Evolutionary conservation across 1,139 yeast genomes (phyloP).

Genomic region (Pichia sp.): DNA sequence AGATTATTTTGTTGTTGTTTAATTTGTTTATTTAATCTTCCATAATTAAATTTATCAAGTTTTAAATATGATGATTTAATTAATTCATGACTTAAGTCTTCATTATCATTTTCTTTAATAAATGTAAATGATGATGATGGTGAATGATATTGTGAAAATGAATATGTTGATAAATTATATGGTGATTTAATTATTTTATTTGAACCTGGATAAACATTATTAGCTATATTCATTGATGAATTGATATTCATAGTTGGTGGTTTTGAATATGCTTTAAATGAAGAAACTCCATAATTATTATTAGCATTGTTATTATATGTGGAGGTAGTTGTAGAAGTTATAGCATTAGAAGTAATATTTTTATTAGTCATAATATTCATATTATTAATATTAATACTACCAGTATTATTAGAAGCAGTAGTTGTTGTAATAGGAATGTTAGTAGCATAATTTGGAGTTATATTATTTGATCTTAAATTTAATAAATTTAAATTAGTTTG

Average conservation of each 20-base stretch:
- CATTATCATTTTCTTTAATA: constrained; percentile 24
- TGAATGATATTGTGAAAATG: constrained; percentile 28
- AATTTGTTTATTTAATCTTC: constrained; percentile 18
- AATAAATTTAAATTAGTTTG: too few relatives aligned
- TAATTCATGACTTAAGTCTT: constrained; percentile 18
- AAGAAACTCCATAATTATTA: background rate
- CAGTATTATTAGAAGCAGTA: background rate
- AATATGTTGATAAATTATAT: constrained; percentile 25
- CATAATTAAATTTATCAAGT: constrained; percentile 22
- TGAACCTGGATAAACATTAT: constrained; percentile 4
- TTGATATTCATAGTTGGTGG: constrained; percentile 1
- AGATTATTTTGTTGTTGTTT: constrained; percentile 15
- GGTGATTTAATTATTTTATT: constrained; percentile 22
- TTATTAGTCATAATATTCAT: background rate
- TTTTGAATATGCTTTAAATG: constrained; percentile 3
- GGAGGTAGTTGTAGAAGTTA: too few relatives aligned
- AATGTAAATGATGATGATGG: constrained; percentile 27
- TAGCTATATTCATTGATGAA: background rate
- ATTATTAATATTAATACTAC: constrained; percentile 2
- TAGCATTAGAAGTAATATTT: constrained; percentile 1
- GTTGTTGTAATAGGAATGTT: constrained; percentile 19
- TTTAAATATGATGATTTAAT: constrained; percentile 20
- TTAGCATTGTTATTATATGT: background rate
- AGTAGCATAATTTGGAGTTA: background rate
- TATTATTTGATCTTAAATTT: background rate